Base-by-base conservation (phyloP, 1,284 basidiomycete species). In the Chalciporus sp. region DNA sequence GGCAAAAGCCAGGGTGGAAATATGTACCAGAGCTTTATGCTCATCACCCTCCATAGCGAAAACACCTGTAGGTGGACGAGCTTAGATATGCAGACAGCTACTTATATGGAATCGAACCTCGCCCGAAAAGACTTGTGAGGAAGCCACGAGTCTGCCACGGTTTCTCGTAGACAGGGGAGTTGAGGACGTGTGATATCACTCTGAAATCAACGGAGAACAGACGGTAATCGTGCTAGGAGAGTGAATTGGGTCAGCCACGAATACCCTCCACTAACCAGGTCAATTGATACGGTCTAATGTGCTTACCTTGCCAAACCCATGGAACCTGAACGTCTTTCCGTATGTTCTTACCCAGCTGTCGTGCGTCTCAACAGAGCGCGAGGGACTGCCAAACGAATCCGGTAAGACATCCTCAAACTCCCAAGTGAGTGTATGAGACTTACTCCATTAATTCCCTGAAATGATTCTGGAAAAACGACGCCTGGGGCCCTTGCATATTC, bases 61-160 rank as follows among this genome's bases (percentile, higher is more conserved):
- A 35, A 83, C 70, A 47, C 81, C 75, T 81, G 52, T 19, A 19
- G n/a, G 11, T 42, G 19, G 17, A 44, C 45, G 19, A 46, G 16
- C 42, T 42, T 41, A 41, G 29, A 27, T 41, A 39, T 53, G 44
- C 40, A 26, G 16, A 33, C 3, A 12, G 16, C 33, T 7, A 35
- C 29, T 23, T 20, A 45, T 44, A 23, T 31, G 19, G 29, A 26
- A 16, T 49, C 59, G 20, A 52, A 75, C 76, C 80, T 63, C 70
- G 71, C 10, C 82, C 82, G 57, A 84, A 71, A 2, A 83, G 65
- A 26, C 71, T 71, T 14, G 74, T 67, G n/a, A 84, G 65, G 33
- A 81, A 65, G 28, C 68, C 57, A 14, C 79, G 74, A 2, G 82
- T 82, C 59, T 80, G 78, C 79, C 78, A 80, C 16, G 82, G 82